Evolutionary conservation across 2,329 filamentous ascomycete species (phyloP).

Genomic region (Alternaria conjuncta): DNA sequence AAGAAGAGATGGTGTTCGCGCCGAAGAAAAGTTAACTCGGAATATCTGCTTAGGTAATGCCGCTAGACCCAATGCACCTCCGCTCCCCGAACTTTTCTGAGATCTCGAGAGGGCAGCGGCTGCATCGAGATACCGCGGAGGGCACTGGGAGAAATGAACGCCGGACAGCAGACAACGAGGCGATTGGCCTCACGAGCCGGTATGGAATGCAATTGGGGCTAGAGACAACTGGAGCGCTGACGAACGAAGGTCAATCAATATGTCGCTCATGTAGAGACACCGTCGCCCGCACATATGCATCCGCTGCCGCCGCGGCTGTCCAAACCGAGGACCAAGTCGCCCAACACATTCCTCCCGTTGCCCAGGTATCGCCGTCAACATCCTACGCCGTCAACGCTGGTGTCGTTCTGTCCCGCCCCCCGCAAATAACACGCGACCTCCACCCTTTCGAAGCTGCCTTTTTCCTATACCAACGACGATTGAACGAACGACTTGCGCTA

Average conservation of each 20-base stretch:
- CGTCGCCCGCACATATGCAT: slow-evolving; percentile 46
- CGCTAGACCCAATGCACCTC: slow-evolving; percentile 37
- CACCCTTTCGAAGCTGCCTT: slow-evolving; percentile 90
- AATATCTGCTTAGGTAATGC: slow-evolving; percentile 20
- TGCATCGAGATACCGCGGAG: slow-evolving; percentile 13
- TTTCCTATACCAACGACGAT: slow-evolving; percentile 95
- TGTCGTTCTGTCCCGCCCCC: slow-evolving; percentile 85
- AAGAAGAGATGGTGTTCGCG: slow-evolving; percentile 48
- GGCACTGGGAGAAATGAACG: slow-evolving; percentile 47
- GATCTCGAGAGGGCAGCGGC: slow-evolving; percentile 11
- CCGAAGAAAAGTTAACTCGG: slow-evolving; percentile 26
- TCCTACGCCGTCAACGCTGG: slow-evolving; percentile 63
- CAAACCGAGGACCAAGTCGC: slow-evolving; percentile 38
- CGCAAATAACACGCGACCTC: slow-evolving; percentile 81
- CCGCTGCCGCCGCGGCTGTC: slow-evolving; percentile 46
- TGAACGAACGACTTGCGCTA: slow-evolving; percentile 88
- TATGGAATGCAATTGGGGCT: slow-evolving; percentile 24
- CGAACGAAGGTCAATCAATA: slow-evolving; percentile 49
- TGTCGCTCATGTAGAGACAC: slow-evolving; percentile 55
- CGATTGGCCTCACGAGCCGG: slow-evolving; percentile 51
- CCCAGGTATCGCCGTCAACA: slow-evolving; percentile 50
- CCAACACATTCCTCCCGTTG: slow-evolving; percentile 44
- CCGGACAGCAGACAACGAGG: slow-evolving; percentile 53
- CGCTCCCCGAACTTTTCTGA: slow-evolving; percentile 40
- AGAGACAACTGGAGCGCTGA: slow-evolving; percentile 23